Base-by-base conservation (phyloP, 768 basidiomycete species). In the Pulveroboletus sp. region DNA sequence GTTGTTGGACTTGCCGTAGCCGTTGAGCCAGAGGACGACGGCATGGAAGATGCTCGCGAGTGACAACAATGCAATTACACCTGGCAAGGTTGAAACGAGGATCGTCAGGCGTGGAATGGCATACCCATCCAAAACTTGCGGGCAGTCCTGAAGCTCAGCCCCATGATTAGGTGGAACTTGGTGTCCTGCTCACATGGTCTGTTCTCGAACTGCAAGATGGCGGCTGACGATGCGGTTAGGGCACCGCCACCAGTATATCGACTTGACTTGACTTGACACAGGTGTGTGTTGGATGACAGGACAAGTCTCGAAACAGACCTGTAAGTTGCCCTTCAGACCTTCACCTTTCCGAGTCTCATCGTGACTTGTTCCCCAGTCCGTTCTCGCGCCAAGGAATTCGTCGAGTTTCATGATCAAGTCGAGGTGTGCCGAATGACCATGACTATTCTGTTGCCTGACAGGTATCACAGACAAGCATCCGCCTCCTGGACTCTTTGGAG, bases 391-490 rank as follows among this genome's bases (percentile, higher is more conserved):
- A 72, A 72, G 49, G 89, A 94, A 54, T 94, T 87, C 60, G 75
- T 90, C 20, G 88, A 92, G 40, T 79, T 95, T n/a, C 90, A 94
- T 69, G 84, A 90, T 53, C 90, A 95, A 73, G 89, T 95, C 45
- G 78, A 92, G 74, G 93, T 91, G 56, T 13, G 66, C 29, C 38
- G n/a, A 24, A 36, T 33, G 42, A 13, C 27, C 39, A 37, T 19
- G 31, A 33, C 17, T 9, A 21, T 41, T 33, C 24, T 25, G 42
- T 21, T 47, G 5, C 10, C 37, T 49, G 49, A 57, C 46, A 24
- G 34, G 33, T 31, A 24, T 20, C 21, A 8, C 64, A 99, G 95
- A 87, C 90, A 14, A 95, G 94, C 61, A 79, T 90, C 13, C 77
- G 76, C 50, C 78, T 98, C 17, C 75, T 99, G 45, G 85, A 92